Evolutionary conservation across 2,329 filamentous ascomycete genomes (phyloP).

Genomic region (Exophiala bonariae): DNA sequence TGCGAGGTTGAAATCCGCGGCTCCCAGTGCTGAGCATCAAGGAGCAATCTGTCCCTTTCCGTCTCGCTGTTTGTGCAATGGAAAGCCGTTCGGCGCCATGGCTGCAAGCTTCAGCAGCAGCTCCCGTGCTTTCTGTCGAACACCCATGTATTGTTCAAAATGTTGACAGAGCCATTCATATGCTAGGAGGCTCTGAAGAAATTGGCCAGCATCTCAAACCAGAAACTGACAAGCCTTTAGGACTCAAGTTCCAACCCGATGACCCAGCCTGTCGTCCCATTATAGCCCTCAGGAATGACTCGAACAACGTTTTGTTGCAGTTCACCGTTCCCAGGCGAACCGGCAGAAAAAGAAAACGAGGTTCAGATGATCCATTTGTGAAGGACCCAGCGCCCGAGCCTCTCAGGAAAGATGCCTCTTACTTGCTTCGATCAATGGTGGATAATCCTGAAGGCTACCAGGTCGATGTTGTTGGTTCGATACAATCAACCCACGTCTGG

Average conservation of each 20-base stretch:
- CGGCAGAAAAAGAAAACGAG: conserved; percentile 80
- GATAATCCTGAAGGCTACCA: conserved; percentile 70
- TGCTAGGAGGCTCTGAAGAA: conserved; percentile 58
- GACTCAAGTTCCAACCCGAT: conserved; percentile 75
- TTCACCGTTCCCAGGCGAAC: conserved; percentile 84
- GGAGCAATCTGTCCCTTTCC: too few species aligned
- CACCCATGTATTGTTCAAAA: conserved; percentile 68
- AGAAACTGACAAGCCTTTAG: conserved; percentile 51
- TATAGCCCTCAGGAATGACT: conserved; percentile 70
- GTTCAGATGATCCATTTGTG: conserved; percentile 66
- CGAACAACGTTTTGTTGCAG: conserved; percentile 83
- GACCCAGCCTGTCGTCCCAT: conserved; percentile 78
- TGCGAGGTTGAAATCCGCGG: too few species aligned
- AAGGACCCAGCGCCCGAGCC: conserved; percentile 41
- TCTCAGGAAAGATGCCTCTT: conserved; percentile 52
- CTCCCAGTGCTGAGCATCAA: too few species aligned
- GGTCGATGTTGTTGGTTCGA: conserved; percentile 68
- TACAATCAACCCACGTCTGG: conserved; percentile 83
- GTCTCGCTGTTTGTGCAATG: too few species aligned
- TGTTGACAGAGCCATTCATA: conserved; percentile 62
- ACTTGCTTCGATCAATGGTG: conserved; percentile 63
- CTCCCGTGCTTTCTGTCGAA: conserved; percentile 61
- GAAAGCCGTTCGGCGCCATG: too few species aligned
- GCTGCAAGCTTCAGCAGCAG: conserved; percentile 49
- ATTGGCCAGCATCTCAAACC: conserved; percentile 55